phyloP scores from a whole-genome alignment of 768 basidiomycete genomes.

The Vararia minispora region DNA sequence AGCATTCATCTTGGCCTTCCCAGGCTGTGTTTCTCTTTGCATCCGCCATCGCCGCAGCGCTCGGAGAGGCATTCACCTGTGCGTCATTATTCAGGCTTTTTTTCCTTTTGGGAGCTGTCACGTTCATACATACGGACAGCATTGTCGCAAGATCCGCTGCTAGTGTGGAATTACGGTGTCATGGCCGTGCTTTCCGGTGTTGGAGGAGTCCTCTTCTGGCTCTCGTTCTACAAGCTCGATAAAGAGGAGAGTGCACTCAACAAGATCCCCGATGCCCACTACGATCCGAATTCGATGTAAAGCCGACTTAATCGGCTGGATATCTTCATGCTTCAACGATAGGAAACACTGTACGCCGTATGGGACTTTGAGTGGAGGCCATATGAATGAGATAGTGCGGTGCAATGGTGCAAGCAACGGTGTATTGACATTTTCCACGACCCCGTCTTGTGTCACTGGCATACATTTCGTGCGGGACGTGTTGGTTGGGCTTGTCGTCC shows the following conservation, averaged over 20 bases:
- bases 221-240: slow-evolving; percentile 44
- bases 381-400: too few relatives aligned
- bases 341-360: too few relatives aligned
- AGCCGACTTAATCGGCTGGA: too few relatives aligned
- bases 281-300: slow-evolving; percentile 16
- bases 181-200: slow-evolving; percentile 41
- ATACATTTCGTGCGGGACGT: too few relatives aligned
- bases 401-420: too few relatives aligned
- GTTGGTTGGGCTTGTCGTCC: too few relatives aligned
- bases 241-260: slow-evolving; percentile 48
- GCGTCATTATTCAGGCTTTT: slow-evolving; percentile 19
- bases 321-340: too few relatives aligned
- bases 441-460: too few relatives aligned
- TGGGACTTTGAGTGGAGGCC: too few relatives aligned
- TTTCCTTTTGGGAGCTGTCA: not conserved
- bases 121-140: slow-evolving; percentile 14
- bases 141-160: slow-evolving; percentile 51
- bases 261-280: slow-evolving; percentile 31
- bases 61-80: slow-evolving; percentile 68
- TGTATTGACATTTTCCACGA: too few relatives aligned
- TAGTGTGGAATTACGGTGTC: slow-evolving; percentile 60
- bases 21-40: slow-evolving; percentile 29
- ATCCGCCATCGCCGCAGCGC: slow-evolving; percentile 45
- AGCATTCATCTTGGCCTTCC: too few relatives aligned
- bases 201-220: slow-evolving; percentile 40